Base-by-base conservation (phyloP, 1,139 yeast genomes). In the Candida glucosophila region DNA sequence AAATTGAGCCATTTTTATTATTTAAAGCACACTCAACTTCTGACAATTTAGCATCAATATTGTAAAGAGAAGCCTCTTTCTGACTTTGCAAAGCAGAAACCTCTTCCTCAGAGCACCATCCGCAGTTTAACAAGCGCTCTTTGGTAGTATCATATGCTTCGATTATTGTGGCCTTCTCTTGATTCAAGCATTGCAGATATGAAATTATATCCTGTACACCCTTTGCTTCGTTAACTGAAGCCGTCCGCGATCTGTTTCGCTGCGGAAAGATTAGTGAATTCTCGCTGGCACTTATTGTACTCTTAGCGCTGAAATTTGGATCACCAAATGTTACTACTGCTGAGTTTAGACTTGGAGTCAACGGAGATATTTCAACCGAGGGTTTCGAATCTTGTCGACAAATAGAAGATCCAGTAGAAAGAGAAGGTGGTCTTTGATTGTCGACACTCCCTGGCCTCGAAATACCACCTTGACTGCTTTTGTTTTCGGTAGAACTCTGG, bases 71-170 rank as follows among this genome's bases (percentile, higher is more conserved):
- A 9, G 52, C 32, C 33, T 55, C 60, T 32, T 52, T 52, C 33
- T 60, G 67, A 20, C 57, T 37, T 35, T 51, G 57, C 27, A 61
- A 46, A 41, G 60, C 62, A 32, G 59, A 52, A 40, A 64, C 51
- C 39, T 64, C 70, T 33, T 60, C 60, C 18, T 41, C 42, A 2
- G 68, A 60, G 36, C 68, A 62, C 71, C 71, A 64, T 2, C 71
- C 71, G 27, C 61, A 53, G 21, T 49, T 51, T 15, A 39, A 31
- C 30, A 64, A 49, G 28, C 59, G 47, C 24, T 47, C 43, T 28
- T 44, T 55, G n/a, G 69, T 56, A 14, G 47, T 39, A 22, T 49
- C 56, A 35, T 51, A 64, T 4, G 64, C 63, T 12, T 55, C 58
- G 22, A 43, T 44, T 14, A 57, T 43, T n/a, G 52, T 41, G 23